Base-by-base conservation (phyloP, 306 rosid genomes). In the Morella rubra region DNA sequence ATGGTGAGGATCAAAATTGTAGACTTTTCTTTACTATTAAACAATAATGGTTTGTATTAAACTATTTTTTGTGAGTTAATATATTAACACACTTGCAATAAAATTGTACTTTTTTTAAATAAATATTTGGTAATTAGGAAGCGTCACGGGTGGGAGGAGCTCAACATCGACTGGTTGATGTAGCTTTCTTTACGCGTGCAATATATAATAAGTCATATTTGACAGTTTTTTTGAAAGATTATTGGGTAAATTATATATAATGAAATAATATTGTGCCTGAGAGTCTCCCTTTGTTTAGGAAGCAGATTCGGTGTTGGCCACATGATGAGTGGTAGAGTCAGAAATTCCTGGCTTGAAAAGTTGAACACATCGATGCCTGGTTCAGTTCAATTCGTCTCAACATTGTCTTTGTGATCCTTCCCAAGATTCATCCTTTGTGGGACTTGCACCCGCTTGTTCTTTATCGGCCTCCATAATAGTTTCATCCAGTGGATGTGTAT, bases 401-500 rank as follows among this genome's bases (percentile, higher is more conserved):
- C 74, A 87, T 84, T 83, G 40, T 87, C 89, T 76, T 89, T 83
- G 8, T 16, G 65, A 20, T 84, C 91, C 75, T 72, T 73, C 56
- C 56, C 81, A 7, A 37, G 74, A 79, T 78, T 1, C 86, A 51
- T 89, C 98, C 79, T 60, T 75, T 61, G 86, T 96, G 7, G 88
- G 71, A 72, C 75, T 82, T 74, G 41, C 83, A 84, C 77, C 92
- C 69, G 56, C 73, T 65, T 82, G 74, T 51, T 89, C 89, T 10
- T 86, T 59, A 73, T 74, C 79, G 49, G 85, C 89, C 74, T 94
- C 96, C 60, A 73, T 91, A 93, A 85, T 88, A 79, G 67, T 80
- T 85, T 92, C 96, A 72, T 95, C 97, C 5, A 76, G 75, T 41
- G 85, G 86, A 83, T 45, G 5, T 42, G 84, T 73, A 59, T 75